A percentile compares a stretch with the other conserved stretches of the same genome.
Evolutionary conservation across 1,139 yeast species (phyloP).

Genomic region (Suhomyces panamericanus): DNA sequence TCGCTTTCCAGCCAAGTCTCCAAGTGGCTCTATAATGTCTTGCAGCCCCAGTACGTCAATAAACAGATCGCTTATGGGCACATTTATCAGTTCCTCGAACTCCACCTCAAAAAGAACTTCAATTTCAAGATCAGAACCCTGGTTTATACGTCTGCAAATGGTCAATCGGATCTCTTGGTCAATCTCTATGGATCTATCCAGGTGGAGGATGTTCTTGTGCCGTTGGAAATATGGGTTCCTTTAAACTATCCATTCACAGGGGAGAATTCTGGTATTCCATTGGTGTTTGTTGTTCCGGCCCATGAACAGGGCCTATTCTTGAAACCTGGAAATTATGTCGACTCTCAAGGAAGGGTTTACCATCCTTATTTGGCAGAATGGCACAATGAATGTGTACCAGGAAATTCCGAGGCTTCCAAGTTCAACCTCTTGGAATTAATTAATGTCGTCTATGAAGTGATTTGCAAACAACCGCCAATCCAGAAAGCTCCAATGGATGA

Average conservation of each 20-base stretch:
- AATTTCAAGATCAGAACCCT: slow-evolving; percentile 66
- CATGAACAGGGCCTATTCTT: slow-evolving; percentile 38
- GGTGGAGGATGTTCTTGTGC: slow-evolving; percentile 42
- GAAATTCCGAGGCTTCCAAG: slow-evolving; percentile 10
- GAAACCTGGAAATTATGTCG: slow-evolving; percentile 67
- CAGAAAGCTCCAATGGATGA: background rate
- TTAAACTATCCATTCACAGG: slow-evolving; percentile 56
- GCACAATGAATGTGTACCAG: slow-evolving; percentile 32
- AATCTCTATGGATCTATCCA: slow-evolving; percentile 63
- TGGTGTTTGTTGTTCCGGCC: slow-evolving; percentile 57
- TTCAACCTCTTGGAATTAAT: slow-evolving; percentile 43
- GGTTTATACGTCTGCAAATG: slow-evolving; percentile 60
- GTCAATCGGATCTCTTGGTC: slow-evolving; percentile 59
- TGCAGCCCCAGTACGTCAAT: slow-evolving; percentile 53
- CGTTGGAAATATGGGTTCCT: slow-evolving; percentile 78
- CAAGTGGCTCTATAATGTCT: slow-evolving; percentile 46
- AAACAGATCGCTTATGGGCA: slow-evolving; percentile 61
- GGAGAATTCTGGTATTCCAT: slow-evolving; percentile 47
- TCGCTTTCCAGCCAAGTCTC: slow-evolving; percentile 38
- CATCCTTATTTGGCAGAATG: slow-evolving; percentile 69
- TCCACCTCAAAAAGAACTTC: slow-evolving; percentile 38
- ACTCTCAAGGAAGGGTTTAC: slow-evolving; percentile 71
- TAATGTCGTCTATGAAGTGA: slow-evolving; percentile 29
- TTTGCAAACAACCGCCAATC: slow-evolving; percentile 7
- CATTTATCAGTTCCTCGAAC: slow-evolving; percentile 52